A percentile compares a stretch with the other conserved stretches of the same genome.
Conservation (phyloP, 164 flowering plant genomes). For the Stephania cephalantha region DNA sequence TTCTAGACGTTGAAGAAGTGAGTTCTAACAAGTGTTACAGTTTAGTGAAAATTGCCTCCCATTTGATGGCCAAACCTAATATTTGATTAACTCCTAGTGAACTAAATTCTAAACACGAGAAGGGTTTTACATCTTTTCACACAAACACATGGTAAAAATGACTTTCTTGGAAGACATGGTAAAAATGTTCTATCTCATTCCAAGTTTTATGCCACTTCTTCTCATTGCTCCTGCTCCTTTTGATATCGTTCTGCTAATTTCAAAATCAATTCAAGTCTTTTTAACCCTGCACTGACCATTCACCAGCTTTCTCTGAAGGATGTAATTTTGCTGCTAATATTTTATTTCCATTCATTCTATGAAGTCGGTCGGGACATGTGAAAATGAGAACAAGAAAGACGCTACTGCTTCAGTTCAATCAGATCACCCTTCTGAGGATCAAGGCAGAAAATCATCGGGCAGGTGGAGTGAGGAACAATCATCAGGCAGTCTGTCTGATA, state of each 20-base stretch:
- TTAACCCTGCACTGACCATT: not conserved
- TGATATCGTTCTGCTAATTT: slow-evolving; percentile 21
- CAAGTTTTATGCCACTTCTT: not conserved
- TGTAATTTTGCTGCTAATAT: slow-evolving; percentile 5
- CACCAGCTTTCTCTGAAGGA: not conserved
- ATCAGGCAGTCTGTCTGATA: slow-evolving; percentile 47
- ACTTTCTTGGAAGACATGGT: not conserved
- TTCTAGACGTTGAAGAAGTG: not conserved
- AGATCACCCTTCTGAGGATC: slow-evolving; percentile 30
- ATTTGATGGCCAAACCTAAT: not conserved
- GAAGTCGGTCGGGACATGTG: slow-evolving; percentile 45
- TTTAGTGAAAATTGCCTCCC: not conserved
- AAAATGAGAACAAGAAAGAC: slow-evolving; percentile 47
- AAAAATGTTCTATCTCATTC: not conserved
- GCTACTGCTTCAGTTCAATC: slow-evolving; percentile 39
- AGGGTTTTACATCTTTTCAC: not conserved
- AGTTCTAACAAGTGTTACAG: not conserved
- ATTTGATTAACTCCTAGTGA: not conserved
- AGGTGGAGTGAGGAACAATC: slow-evolving; percentile 71
- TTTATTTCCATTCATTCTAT: slow-evolving; percentile 18
- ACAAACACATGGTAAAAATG: not conserved
- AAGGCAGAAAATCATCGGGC: slow-evolving; percentile 68
- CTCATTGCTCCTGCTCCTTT: slow-evolving; percentile 12
- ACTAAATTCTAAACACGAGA: not conserved
- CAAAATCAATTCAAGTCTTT: not conserved